Conservation (phyloP, 2,329 filamentous ascomycete genomes). For the Monascus ruber region DNA sequence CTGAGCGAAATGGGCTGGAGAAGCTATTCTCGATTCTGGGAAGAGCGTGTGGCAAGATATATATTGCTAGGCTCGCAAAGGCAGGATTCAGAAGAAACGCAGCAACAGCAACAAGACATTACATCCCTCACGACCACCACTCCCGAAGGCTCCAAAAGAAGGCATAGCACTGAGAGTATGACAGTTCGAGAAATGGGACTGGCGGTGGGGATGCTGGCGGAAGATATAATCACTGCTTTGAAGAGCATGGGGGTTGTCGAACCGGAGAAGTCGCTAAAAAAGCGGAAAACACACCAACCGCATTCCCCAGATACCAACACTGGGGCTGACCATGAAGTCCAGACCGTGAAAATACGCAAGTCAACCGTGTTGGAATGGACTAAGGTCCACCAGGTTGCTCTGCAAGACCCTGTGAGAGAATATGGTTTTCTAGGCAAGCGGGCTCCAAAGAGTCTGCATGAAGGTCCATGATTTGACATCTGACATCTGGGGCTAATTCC, state of each 20-base stretch:
- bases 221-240: slow-evolving; percentile 70
- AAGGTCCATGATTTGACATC: slow-evolving; percentile 7
- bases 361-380: slow-evolving; percentile 57
- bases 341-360: slow-evolving; percentile 41
- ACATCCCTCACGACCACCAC: slow-evolving; percentile 5
- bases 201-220: slow-evolving; percentile 70
- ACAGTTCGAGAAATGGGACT: slow-evolving; percentile 62
- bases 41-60: slow-evolving; percentile 65
- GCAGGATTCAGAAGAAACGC: slow-evolving; percentile 15
- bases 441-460: slow-evolving; percentile 32
- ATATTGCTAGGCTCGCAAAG: slow-evolving; percentile 31
- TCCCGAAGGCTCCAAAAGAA: slow-evolving; percentile 33
- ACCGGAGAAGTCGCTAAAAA: slow-evolving; percentile 40
- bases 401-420: slow-evolving; percentile 58
- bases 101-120: slow-evolving; percentile 11
- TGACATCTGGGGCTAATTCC: no score
- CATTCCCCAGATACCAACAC: slow-evolving; percentile 6
- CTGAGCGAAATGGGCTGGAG: slow-evolving; percentile 73
- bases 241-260: slow-evolving; percentile 67
- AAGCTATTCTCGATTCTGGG: slow-evolving; percentile 80
- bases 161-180: slow-evolving; percentile 36
- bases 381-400: slow-evolving; percentile 47
- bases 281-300: slow-evolving; percentile 34
- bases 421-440: slow-evolving; percentile 64
- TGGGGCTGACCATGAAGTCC: slow-evolving; percentile 12